phyloP scores from a whole-genome alignment of 495 filamentous ascomycete genomes.

The Cladorrhinum samala region DNA sequence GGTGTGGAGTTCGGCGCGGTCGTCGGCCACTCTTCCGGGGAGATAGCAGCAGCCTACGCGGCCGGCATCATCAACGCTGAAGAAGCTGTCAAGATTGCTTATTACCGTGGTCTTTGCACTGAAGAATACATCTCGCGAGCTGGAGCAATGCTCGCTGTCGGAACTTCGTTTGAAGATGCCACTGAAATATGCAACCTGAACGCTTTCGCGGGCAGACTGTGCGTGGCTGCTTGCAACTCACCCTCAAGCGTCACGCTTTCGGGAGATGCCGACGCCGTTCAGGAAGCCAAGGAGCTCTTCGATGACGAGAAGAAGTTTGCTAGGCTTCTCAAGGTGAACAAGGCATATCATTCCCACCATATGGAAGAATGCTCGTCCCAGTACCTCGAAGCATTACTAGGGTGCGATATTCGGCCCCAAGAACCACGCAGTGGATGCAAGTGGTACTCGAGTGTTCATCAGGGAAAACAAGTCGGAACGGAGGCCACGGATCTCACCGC shows the following conservation, averaged over 20 bases:
- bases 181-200: conserved; percentile 28
- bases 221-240: conserved; percentile 45
- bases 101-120: conserved; percentile 17
- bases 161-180: conserved; percentile 34
- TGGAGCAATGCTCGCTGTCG: conserved; percentile 52
- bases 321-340: conserved; percentile 31
- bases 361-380: conserved; percentile 34
- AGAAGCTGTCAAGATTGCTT: conserved; percentile 21
- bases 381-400: conserved; percentile 19
- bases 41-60: conserved; percentile 49
- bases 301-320: conserved; percentile 38
- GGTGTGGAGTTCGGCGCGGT: conserved; percentile 41
- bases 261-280: conserved; percentile 32
- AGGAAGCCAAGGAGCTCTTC: conserved; percentile 18
- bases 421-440: conserved; percentile 8
- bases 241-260: conserved; percentile 41
- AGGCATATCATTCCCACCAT: conserved; percentile 40
- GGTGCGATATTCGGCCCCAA: conserved; percentile 13
- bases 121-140: conserved; percentile 36
- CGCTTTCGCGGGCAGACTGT: conserved; percentile 26
- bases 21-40: conserved; percentile 56
- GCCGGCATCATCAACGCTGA: conserved; percentile 29
- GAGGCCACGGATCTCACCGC: too few species aligned
- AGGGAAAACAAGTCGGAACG: too few species aligned
- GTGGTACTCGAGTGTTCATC: conserved; percentile 17